phyloP scores from a whole-genome alignment of 352 stramenopile species.

The Blastocystis sp. region DNA sequence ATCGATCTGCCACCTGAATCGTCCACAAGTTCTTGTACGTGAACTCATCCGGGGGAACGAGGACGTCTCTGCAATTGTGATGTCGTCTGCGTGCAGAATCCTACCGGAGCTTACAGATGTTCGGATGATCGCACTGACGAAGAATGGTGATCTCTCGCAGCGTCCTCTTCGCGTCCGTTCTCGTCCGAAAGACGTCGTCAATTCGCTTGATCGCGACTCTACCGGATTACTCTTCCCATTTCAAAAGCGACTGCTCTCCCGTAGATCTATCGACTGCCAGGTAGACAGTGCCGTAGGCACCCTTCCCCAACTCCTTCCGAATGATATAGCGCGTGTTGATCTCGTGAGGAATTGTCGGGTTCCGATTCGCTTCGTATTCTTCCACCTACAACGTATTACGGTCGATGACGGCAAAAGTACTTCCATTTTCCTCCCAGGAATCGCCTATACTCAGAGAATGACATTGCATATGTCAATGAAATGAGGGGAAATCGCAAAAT shows the following conservation, averaged over 20 bases:
- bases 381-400: not conserved
- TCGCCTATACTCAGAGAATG: not conserved
- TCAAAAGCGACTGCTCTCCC: conserved; percentile 11
- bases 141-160: conserved; percentile 69
- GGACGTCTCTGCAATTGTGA: conserved; percentile 21
- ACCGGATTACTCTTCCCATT: not conserved
- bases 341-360: conserved; percentile 59
- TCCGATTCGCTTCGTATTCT: conserved; percentile 19
- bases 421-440: not conserved
- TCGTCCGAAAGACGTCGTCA: conserved; percentile 74
- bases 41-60: conserved; percentile 62
- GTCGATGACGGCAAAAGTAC: not conserved
- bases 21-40: conserved; percentile 70
- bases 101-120: conserved; percentile 66
- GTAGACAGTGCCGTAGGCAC: conserved; percentile 71
- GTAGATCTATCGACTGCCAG: conserved; percentile 54
- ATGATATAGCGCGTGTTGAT: conserved; percentile 73
- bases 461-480: not conserved
- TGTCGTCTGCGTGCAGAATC: too few relatives aligned
- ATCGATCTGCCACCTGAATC: not conserved
- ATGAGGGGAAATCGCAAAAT: not conserved
- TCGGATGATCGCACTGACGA: conserved; percentile 69
- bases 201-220: conserved; percentile 74
- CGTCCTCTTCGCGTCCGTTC: conserved; percentile 64
- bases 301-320: conserved; percentile 72